These are phyloP conservation scores for Rhizophora apiculata DNA, from an alignment of 345 rosid species.

Conservation along the genomic window DNA sequence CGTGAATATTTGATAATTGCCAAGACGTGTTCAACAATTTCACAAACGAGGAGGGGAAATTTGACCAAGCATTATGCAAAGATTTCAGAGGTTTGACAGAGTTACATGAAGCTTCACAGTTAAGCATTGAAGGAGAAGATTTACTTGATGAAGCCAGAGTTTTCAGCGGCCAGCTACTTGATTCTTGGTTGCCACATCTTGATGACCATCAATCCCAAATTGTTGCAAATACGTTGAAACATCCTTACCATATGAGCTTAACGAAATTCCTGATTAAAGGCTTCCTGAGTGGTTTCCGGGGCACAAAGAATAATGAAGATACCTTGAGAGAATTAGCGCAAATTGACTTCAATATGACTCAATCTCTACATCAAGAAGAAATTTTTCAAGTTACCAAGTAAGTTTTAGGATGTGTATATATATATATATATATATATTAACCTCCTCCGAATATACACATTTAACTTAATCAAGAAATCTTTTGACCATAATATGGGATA, in stretches of 20 bases:
- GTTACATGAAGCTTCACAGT: slow-evolving; percentile 50
- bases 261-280: slow-evolving; percentile 28
- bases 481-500: no score
- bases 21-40: neutral
- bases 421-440: no score
- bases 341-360: slow-evolving; percentile 28
- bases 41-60: neutral
- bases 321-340: slow-evolving; percentile 33
- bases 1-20: no score
- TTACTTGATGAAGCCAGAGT: slow-evolving; percentile 29
- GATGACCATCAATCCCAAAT: slow-evolving; percentile 14
- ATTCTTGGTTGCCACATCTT: neutral
- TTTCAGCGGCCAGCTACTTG: slow-evolving; percentile 18
- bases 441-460: neutral
- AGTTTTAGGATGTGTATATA: neutral
- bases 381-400: slow-evolving; percentile 28
- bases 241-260: slow-evolving; percentile 40
- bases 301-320: slow-evolving; percentile 27
- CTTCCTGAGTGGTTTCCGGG: neutral
- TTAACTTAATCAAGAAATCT: no score
- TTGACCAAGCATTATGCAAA: neutral
- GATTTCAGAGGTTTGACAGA: slow-evolving; percentile 17
- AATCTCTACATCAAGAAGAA: slow-evolving; percentile 35
- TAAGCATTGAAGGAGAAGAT: slow-evolving; percentile 44
- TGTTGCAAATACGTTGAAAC: slow-evolving; percentile 19